Evolutionary conservation across 2,329 filamentous ascomycete species (phyloP), one percentile per base, ranked within the genome.

Genomic region (Penicillium sp.): DNA sequence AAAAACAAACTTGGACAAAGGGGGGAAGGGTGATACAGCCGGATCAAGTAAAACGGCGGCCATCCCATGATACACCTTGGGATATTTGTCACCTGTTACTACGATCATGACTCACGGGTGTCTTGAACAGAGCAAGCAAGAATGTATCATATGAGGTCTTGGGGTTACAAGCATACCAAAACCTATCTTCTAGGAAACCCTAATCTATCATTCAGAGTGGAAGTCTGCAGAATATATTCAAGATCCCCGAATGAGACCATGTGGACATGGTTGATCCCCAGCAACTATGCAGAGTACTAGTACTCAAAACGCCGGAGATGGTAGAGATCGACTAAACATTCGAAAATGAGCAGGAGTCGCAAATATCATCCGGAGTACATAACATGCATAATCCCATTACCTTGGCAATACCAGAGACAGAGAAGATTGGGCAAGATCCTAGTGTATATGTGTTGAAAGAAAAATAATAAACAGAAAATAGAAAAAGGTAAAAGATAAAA

Each of bases 11-110:
- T 58, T 40, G 50, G 59, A 66, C 53, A 58, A 60, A 61, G 59
- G 59, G 60, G 57, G 60, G 58, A 65, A 65, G 65, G 61, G 62
- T 66, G 62, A 66, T 65, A 67, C 65, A 66, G 59, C 61, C 66
- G 58, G 62, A 65, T 62, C 55, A 52, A 63, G 63, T 60, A 61
- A 61, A 56, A 64, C 57, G 49, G 52, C 55, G 49, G 52, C 57
- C 34, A 65, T 66, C 65, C 64, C 64, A 66, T 66, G 65, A 65
- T 67, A 55, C 62, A 49, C 39, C 45, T 53, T 47, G 31, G 43
- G 50, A 55, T 53, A 57, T 63, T 59, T 67, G 60, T 63, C 62
- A 66, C 64, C 61, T 65, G 61, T 67, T 47, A 60, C 55, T 31
- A 52, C 36, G 47, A 55, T 59, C 65, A 67, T 65, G 63, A 67